Base-by-base conservation (phyloP, 208 protist genomes). In the Leishmania tarentolae region DNA sequence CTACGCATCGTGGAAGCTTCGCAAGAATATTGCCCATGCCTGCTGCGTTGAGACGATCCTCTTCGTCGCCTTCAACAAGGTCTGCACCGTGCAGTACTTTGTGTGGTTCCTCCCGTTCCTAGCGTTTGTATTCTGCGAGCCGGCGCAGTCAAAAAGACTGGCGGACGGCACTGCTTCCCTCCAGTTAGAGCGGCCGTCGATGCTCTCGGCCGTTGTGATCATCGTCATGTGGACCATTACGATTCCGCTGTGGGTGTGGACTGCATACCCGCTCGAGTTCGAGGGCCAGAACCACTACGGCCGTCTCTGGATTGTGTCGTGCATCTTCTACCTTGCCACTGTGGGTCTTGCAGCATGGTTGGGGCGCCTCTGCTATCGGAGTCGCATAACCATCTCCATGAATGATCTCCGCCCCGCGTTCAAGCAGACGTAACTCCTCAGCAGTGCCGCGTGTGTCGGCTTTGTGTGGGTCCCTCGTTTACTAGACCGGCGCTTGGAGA, bases 41-140 rank as follows among this genome's bases (percentile, higher is more conserved):
- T 94, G 87, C 83, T 97, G 96, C 78, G 73, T 97, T 15, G 81
- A 92, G 75, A 98, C 95, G 8, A 85, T 98, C 28, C 47, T 97
- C 28, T 99, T 99, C 81, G 88, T 99, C n/a, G 91, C 94, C 40
- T 98, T 98, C 75, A 99, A 99, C 83, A 98, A 98, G 83, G 97
- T 99, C 13, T 97, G 90, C 79, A 99, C 97, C 15, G 96, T 98
- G 74, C 97, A 99, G 87, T 99, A 99, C 83, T 99, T 99, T 91
- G 94, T 97, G 70, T 99, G 97, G 96, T 99, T 97, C 74, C 74
- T 99, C 21, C 88, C 91, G 13, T 91, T 98, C 79, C 82, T 98
- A 24, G 71, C 85, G 28, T 94, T 98, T 86, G 87, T 96, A 24
- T 92, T 96, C 52, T 91, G 83, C 83, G 82, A 92, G 7, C 89